A percentile compares a stretch with the other conserved stretches of the same genome.
Conservation (phyloP, 1,284 basidiomycete species). For the Sanguinoderma infundibulare region DNA sequence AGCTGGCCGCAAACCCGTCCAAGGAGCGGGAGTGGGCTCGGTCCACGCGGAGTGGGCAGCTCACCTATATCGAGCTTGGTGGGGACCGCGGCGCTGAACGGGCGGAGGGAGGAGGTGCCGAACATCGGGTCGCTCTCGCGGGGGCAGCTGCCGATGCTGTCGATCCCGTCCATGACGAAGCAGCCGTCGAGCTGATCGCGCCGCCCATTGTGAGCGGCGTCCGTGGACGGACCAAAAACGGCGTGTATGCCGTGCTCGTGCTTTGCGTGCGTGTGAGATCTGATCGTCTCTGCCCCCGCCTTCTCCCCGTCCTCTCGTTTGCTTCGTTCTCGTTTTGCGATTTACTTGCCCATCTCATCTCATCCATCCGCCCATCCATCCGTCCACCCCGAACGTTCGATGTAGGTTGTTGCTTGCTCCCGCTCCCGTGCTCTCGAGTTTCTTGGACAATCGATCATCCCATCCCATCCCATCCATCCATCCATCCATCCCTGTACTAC, state of each 20-base stretch:
- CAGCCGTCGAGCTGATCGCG: conserved; percentile 22
- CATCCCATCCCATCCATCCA: conserved; percentile 2
- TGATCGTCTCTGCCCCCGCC: no score
- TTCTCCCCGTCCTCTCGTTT: neutral
- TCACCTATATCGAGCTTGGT: conserved; percentile 1
- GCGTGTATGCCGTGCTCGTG: neutral
- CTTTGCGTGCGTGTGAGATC: neutral
- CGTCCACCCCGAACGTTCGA: neutral
- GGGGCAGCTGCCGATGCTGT: conserved; percentile 34
- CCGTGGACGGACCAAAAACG: conserved; percentile 4
- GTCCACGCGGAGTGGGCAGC: conserved; percentile 11
- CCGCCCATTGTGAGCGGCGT: neutral
- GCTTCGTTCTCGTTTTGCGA: neutral
- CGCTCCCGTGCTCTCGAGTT: neutral
- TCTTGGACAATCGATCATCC: conserved; percentile 15
- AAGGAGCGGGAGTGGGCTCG: conserved; percentile 43
- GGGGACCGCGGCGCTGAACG: conserved; percentile 7
- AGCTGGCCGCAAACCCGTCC: conserved; percentile 41
- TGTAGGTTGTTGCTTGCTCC: neutral
- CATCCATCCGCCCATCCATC: neutral
- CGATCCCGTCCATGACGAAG: conserved; percentile 32
- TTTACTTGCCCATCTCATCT: no score
- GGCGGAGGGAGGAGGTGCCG: conserved; percentile 32
- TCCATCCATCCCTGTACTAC: neutral
- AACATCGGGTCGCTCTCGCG: conserved; percentile 33